Percentiles rank a stretch among this genome's conserved stretches.
phyloP scores from a whole-genome alignment of 2,329 filamentous ascomycete species.

The Annulohypoxylon truncatum region DNA sequence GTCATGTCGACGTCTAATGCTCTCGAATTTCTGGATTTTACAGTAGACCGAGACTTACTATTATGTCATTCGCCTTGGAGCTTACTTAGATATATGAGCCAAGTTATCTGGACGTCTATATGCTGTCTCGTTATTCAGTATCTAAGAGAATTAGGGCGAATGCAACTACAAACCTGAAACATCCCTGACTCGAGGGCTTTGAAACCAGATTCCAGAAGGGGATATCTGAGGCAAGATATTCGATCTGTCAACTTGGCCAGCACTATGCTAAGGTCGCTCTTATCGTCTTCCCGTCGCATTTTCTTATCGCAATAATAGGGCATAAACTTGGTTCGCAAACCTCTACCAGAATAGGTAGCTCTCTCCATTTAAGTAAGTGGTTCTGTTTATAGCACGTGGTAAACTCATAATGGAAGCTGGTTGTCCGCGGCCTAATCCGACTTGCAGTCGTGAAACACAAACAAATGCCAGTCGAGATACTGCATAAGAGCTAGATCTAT shows the following conservation, averaged over 20 bases:
- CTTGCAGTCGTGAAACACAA: not conserved
- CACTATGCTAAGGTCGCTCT: not conserved
- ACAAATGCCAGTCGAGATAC: not conserved
- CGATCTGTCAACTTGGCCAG: not conserved
- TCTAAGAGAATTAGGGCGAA: not conserved
- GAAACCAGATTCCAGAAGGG: conserved; percentile 17
- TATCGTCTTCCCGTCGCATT: conserved; percentile 6
- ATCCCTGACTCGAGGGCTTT: not conserved
- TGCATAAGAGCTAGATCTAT: not conserved
- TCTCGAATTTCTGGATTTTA: conserved; percentile 1
- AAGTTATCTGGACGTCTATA: not conserved
- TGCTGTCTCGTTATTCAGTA: not conserved
- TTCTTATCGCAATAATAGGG: not conserved
- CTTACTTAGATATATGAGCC: not conserved
- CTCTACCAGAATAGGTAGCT: not conserved
- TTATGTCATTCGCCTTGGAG: conserved; percentile 10
- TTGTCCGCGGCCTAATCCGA: not conserved
- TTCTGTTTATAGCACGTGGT: conserved; percentile 2
- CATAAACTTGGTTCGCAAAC: not conserved
- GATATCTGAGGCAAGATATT: conserved; percentile 8
- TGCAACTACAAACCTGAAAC: conserved; percentile 29
- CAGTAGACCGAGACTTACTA: not conserved
- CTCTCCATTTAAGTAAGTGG: not conserved
- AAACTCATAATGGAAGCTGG: conserved; percentile 2
- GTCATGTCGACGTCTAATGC: conserved; percentile 6